A percentile compares a stretch with the other conserved stretches of the same genome.
Conservation (phyloP, 208 protist genomes). For the Leishmania braziliensis region DNA sequence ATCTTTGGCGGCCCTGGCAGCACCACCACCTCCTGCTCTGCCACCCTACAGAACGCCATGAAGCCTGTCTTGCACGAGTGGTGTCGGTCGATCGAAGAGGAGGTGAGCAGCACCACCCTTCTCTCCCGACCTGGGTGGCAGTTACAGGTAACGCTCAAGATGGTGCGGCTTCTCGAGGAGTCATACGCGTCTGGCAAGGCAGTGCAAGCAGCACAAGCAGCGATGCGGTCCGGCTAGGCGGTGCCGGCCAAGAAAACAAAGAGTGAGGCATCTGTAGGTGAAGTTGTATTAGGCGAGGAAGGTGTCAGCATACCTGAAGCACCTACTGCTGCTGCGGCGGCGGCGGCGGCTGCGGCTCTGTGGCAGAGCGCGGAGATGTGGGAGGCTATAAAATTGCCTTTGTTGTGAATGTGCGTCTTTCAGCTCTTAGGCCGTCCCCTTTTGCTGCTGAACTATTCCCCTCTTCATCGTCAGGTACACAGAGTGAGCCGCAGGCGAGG, state of each 20-base stretch:
- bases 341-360: no score
- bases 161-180: constrained; percentile 26
- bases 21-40: constrained; percentile 10
- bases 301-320: background rate
- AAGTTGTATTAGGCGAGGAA: background rate
- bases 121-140: constrained; percentile 7
- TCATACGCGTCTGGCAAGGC: constrained; percentile 22
- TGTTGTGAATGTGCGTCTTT: background rate
- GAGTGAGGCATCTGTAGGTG: background rate
- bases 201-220: constrained; percentile 13
- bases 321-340: background rate
- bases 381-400: no score
- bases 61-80: constrained; percentile 30
- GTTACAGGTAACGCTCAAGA: constrained; percentile 13
- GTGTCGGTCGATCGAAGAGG: constrained; percentile 18
- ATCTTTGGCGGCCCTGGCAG: background rate
- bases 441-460: background rate
- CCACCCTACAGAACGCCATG: constrained; percentile 21
- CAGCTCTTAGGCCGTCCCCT: background rate
- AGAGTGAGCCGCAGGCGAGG: no score
- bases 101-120: background rate
- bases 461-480: background rate
- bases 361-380: background rate
- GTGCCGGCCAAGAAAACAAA: background rate
- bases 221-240: constrained; percentile 1